A percentile compares a stretch with the other conserved stretches of the same genome.
Evolutionary conservation across 2,329 filamentous ascomycete species (phyloP).

Genomic region (Trichophyton verrucosum): DNA sequence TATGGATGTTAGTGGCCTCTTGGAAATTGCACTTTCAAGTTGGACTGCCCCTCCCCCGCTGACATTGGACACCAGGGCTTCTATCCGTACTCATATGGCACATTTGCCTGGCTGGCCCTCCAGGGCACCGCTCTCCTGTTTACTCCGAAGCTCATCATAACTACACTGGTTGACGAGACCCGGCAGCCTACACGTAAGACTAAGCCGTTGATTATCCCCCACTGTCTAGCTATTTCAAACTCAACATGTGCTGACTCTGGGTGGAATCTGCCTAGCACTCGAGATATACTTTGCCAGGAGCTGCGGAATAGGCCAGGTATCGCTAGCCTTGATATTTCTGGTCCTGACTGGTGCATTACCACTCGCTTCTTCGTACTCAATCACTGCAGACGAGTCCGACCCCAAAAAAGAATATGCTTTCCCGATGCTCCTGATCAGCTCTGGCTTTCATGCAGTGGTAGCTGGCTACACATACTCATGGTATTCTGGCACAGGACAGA

Average conservation of each 20-base stretch:
- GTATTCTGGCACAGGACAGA: constrained; percentile 45
- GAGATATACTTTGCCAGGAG: constrained; percentile 63
- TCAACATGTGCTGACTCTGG: too few species aligned
- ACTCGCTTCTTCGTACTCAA: constrained; percentile 34
- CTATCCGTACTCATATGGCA: constrained; percentile 34
- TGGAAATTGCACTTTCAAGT: not conserved
- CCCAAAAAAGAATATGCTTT: constrained; percentile 51
- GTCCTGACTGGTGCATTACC: constrained; percentile 61
- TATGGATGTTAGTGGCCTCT: not conserved
- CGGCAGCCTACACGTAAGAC: constrained; percentile 42
- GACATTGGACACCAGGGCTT: constrained; percentile 25
- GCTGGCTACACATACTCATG: constrained; percentile 58
- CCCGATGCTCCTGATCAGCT: constrained; percentile 54
- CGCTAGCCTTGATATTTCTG: constrained; percentile 51
- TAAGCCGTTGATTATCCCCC: too few species aligned
- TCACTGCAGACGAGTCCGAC: constrained; percentile 32
- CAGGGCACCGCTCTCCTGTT: constrained; percentile 44
- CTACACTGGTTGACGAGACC: constrained; percentile 46
- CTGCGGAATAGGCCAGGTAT: constrained; percentile 54
- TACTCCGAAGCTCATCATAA: constrained; percentile 49
- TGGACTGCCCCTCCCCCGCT: not conserved
- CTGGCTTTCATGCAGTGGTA: constrained; percentile 49
- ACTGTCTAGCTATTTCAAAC: too few species aligned
- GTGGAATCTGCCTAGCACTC: constrained; percentile 34
- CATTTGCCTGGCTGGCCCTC: constrained; percentile 33